A percentile compares a stretch with the other conserved stretches of the same genome.
These are phyloP conservation scores for Solanum medicagineum DNA, from an alignment of 257 asterid genomes.

Conservation along the genomic window DNA sequence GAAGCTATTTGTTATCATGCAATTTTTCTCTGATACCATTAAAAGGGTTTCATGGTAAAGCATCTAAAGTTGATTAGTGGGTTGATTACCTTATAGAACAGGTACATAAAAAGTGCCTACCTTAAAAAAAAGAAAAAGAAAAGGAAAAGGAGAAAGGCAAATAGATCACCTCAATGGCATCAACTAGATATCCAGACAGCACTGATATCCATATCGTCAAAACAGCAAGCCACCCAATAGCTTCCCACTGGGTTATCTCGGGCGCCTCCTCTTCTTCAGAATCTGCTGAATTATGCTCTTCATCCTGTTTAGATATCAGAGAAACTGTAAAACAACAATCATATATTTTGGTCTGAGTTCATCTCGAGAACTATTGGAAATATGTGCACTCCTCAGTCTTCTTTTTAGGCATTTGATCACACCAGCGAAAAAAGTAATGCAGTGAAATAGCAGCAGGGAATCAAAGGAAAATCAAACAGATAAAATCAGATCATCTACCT, in stretches of 20 bases:
- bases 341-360: background rate
- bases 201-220: conserved; percentile 87
- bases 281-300: conserved; percentile 35
- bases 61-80: background rate
- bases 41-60: background rate
- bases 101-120: background rate
- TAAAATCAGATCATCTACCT: conserved; percentile 24
- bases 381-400: background rate
- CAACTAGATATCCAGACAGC: conserved; percentile 90
- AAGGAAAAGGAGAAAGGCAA: background rate
- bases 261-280: conserved; percentile 60
- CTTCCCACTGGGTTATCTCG: conserved; percentile 83
- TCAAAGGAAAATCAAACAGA: background rate
- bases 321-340: background rate
- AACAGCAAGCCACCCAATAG: conserved; percentile 78
- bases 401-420: background rate
- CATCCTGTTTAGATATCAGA: conserved; percentile 26
- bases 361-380: background rate
- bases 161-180: conserved; percentile 68
- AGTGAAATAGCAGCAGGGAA: background rate
- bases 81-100: background rate
- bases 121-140: background rate
- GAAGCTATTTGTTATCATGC: background rate
- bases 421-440: background rate
- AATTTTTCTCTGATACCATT: background rate